These are phyloP conservation scores for Ochetophila trinervis DNA, from an alignment of 306 rosid species.

Conservation along the genomic window DNA sequence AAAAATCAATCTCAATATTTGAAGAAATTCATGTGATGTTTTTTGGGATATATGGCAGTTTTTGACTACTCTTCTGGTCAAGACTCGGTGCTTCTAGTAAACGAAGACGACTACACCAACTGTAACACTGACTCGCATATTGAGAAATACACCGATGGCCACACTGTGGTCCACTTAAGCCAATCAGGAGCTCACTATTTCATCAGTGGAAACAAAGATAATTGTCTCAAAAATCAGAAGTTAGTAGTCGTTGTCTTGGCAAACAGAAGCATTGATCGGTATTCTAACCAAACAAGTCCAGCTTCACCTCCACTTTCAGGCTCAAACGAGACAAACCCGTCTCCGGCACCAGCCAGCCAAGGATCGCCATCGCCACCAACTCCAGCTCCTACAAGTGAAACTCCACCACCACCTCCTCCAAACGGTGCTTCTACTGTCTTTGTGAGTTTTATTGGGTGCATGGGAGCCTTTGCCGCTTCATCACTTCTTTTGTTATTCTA, in stretches of 20 bases:
- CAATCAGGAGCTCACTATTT: slow-evolving; percentile 68
- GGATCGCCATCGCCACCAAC: too few relatives aligned
- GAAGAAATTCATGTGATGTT: too few relatives aligned
- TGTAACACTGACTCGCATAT: slow-evolving; percentile 53
- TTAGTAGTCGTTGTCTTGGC: slow-evolving; percentile 59
- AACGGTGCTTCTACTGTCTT: slow-evolving; percentile 51
- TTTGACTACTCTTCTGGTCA: slow-evolving; percentile 65
- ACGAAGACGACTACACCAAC: slow-evolving; percentile 52
- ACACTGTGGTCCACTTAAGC: slow-evolving; percentile 45
- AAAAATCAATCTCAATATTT: too few relatives aligned
- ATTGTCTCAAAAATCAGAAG: slow-evolving; percentile 77
- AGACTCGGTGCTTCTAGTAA: slow-evolving; percentile 78
- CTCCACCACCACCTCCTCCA: slow-evolving; percentile 40
- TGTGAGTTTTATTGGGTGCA: slow-evolving; percentile 40
- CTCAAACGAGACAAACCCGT: slow-evolving; percentile 20
- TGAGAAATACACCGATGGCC: slow-evolving; percentile 57
- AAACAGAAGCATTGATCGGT: too few relatives aligned
- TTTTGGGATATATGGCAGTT: slow-evolving; percentile 43
- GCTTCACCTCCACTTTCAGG: slow-evolving; percentile 45
- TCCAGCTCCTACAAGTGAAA: slow-evolving; percentile 41
- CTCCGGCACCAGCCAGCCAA: slow-evolving; percentile 48
- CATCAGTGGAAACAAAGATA: slow-evolving; percentile 74
- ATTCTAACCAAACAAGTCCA: too few relatives aligned
- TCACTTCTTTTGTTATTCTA: slow-evolving; percentile 41
- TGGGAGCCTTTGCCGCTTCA: slow-evolving; percentile 69